A percentile compares a stretch with the other conserved stretches of the same genome.
Evolutionary conservation across 805 yeast genomes (phyloP).

Genomic region (Saccharomycopsis schoenii): DNA sequence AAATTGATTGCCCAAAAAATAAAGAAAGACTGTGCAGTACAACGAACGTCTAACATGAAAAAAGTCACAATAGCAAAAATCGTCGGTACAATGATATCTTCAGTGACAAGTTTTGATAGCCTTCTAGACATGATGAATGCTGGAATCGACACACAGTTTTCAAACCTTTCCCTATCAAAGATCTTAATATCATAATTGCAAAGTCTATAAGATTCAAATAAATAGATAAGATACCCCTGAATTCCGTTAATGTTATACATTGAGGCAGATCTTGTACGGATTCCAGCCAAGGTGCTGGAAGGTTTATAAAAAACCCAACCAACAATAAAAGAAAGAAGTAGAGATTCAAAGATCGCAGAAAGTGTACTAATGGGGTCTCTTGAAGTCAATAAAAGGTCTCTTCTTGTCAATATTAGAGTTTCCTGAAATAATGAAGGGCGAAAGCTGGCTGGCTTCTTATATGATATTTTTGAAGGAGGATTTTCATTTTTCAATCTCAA

Average conservation of each 20-base stretch:
- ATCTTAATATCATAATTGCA: slow-evolving; percentile 45
- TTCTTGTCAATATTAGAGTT: slow-evolving; percentile 32
- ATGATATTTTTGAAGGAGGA: background rate
- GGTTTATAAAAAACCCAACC: slow-evolving; percentile 77
- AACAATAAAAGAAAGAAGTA: slow-evolving; percentile 45
- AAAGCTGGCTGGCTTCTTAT: background rate
- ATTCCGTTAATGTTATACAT: slow-evolving; percentile 43
- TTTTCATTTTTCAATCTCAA: slow-evolving; percentile 31
- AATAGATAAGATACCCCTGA: slow-evolving; percentile 44
- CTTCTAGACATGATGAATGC: slow-evolving; percentile 64
- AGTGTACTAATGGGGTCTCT: slow-evolving; percentile 43
- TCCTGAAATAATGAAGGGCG: slow-evolving; percentile 35
- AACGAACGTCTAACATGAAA: slow-evolving; percentile 67
- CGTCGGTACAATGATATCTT: slow-evolving; percentile 56
- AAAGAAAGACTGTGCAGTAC: slow-evolving; percentile 43
- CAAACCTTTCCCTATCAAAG: slow-evolving; percentile 60
- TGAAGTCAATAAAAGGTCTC: slow-evolving; percentile 36
- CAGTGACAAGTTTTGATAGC: slow-evolving; percentile 53
- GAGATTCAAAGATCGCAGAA: slow-evolving; percentile 36
- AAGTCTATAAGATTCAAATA: slow-evolving; percentile 51
- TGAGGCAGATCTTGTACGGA: slow-evolving; percentile 47
- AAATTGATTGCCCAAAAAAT: slow-evolving; percentile 50
- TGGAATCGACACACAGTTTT: slow-evolving; percentile 51
- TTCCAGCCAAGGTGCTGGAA: slow-evolving; percentile 48
- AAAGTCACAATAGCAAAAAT: slow-evolving; percentile 53